Base-by-base conservation (phyloP, 257 asterid species). In the Ehretia macrophylla region DNA sequence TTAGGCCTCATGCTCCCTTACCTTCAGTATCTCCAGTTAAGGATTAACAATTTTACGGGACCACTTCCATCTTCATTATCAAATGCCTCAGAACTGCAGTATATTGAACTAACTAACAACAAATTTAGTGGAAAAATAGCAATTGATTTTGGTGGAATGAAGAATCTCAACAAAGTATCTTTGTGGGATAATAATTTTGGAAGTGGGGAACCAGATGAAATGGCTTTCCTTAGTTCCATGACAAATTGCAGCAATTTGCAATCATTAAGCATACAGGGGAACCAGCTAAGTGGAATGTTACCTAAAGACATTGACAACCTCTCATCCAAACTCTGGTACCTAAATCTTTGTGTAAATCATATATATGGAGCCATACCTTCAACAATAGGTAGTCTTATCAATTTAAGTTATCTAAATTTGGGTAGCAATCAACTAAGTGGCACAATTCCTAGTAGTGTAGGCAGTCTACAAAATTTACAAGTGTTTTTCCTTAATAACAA, bases 391-490 rank as follows among this genome's bases (percentile, higher is more conserved):
- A n/a, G n/a, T n/a, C n/a, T n/a, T n/a, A n/a, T n/a, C n/a, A n/a
- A n/a, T n/a, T n/a, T n/a, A n/a, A n/a, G n/a, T n/a, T n/a, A n/a
- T n/a, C n/a, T n/a, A n/a, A n/a, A n/a, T n/a, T n/a, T n/a, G n/a
- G n/a, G n/a, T n/a, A n/a, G n/a, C n/a, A n/a, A n/a, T n/a, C n/a
- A n/a, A n/a, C n/a, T n/a, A n/a, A n/a, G n/a, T n/a, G n/a, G n/a
- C n/a, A n/a, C n/a, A n/a, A n/a, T n/a, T n/a, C n/a, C n/a, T n/a
- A n/a, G 32, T 39, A 59, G 18, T 50, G 49, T 65, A 59, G 72
- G 76, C 17, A 71, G 37, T 42, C 72, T 71, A 59, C 68, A 40
- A 38, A 21, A 39, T 14, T 56, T 71, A 17, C 38, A 35, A 20
- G 20, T 35, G 0, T 48, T 65, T 18, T 45, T 42, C 5, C 46